phyloP scores from a whole-genome alignment of 352 stramenopile species.

The Globisporangium nodosum region DNA sequence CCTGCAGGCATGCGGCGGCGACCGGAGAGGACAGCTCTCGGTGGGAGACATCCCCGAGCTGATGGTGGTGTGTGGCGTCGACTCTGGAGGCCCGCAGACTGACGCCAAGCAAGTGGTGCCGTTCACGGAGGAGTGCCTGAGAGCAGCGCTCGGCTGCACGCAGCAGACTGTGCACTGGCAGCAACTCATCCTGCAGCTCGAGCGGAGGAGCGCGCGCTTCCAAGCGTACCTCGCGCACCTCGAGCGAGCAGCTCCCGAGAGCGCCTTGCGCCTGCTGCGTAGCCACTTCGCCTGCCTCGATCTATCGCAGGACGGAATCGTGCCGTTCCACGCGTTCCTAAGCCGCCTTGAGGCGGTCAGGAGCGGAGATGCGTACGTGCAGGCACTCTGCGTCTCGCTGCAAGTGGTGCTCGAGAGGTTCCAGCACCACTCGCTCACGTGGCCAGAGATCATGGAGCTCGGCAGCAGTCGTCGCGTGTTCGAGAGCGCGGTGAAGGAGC shows the following conservation, averaged over 20 bases:
- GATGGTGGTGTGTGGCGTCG: background rate
- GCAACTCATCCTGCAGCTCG: slow-evolving; percentile 43
- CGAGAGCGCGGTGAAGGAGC: slow-evolving; percentile 16
- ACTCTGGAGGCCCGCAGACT: background rate
- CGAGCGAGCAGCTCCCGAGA: slow-evolving; percentile 22
- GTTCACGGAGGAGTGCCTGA: slow-evolving; percentile 5
- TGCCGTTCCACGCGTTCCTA: slow-evolving; percentile 35
- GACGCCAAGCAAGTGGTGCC: background rate
- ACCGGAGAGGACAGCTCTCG: slow-evolving; percentile 6
- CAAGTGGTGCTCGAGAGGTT: slow-evolving; percentile 11
- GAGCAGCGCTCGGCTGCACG: slow-evolving; percentile 15
- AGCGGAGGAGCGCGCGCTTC: slow-evolving; percentile 26
- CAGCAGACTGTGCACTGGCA: slow-evolving; percentile 50
- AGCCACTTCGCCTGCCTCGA: slow-evolving; percentile 37
- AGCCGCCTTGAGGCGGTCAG: slow-evolving; percentile 18
- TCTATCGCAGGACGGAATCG: slow-evolving; percentile 33
- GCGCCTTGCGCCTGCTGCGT: slow-evolving; percentile 14
- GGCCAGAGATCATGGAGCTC: slow-evolving; percentile 32
- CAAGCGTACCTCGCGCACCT: slow-evolving; percentile 27
- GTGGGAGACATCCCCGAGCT: slow-evolving; percentile 3
- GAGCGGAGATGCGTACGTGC: slow-evolving; percentile 17
- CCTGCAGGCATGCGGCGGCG: slow-evolving; percentile 5
- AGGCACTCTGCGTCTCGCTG: slow-evolving; percentile 20
- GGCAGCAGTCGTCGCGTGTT: slow-evolving; percentile 7
- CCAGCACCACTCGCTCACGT: slow-evolving; percentile 17